phyloP scores from a whole-genome alignment of 192 early-diverging fungal species.

The Coemansia sp. region DNA sequence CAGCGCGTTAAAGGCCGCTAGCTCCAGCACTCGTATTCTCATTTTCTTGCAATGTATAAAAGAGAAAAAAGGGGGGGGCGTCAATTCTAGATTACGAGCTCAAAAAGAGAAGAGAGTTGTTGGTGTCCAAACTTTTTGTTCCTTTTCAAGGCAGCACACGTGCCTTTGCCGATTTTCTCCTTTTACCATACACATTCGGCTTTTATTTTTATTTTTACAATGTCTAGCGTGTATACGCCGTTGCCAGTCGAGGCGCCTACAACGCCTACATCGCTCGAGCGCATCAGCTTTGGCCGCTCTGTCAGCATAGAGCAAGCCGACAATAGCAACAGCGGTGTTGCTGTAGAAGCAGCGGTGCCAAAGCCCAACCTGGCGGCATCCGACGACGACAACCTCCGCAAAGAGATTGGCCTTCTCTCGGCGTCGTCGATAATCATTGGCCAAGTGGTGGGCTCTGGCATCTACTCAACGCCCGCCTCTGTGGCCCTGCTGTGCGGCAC shows the following conservation, averaged over 20 bases:
- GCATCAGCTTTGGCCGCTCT: slow-evolving; percentile 3
- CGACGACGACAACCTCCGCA: slow-evolving; percentile 36
- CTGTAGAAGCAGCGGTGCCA: background rate
- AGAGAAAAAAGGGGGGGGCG: background rate
- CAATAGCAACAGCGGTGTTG: background rate
- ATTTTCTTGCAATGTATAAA: background rate
- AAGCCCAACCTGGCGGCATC: slow-evolving; percentile 11
- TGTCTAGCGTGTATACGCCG: slow-evolving; percentile 33
- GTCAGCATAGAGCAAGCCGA: background rate
- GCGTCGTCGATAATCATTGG: slow-evolving; percentile 70
- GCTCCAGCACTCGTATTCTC: slow-evolving; percentile 6
- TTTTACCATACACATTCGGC: background rate
- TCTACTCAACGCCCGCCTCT: slow-evolving; percentile 76
- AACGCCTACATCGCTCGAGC: slow-evolving; percentile 8
- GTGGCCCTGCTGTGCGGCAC: slow-evolving; percentile 65
- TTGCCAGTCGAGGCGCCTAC: slow-evolving; percentile 6
- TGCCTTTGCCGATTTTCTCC: background rate
- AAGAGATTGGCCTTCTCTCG: slow-evolving; percentile 54
- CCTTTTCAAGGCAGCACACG: no score
- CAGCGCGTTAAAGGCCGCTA: background rate
- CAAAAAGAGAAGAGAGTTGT: background rate
- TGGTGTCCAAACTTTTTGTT: no score
- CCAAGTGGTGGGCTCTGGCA: slow-evolving; percentile 71
- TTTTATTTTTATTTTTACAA: background rate
- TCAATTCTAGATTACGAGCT: no score